Conservation (phyloP, 2,329 filamentous ascomycete species). For the Epicoccum sorghinum region DNA sequence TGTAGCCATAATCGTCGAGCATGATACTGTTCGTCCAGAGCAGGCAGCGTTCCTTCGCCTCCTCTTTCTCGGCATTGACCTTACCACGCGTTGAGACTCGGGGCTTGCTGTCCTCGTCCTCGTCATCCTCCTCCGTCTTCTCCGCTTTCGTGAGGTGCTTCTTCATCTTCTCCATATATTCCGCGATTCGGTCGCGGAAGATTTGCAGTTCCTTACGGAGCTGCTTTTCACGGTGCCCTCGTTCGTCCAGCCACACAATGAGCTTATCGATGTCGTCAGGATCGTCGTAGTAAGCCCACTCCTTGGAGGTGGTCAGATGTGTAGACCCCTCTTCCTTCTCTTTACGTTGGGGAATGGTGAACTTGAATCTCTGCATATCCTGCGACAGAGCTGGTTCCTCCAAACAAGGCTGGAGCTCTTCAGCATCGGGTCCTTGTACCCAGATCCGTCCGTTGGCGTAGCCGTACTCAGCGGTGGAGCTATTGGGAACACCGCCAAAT, state of each 20-base stretch:
- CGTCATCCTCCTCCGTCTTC: slow-evolving; percentile 56
- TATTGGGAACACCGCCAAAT: slow-evolving; percentile 83
- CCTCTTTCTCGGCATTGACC: slow-evolving; percentile 61
- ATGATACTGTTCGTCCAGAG: slow-evolving; percentile 70
- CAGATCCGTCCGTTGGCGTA: slow-evolving; percentile 96
- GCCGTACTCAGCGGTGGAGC: slow-evolving; percentile 82
- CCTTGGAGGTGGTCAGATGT: slow-evolving; percentile 73
- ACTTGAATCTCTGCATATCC: slow-evolving; percentile 77
- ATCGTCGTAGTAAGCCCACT: slow-evolving; percentile 93
- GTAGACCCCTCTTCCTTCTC: slow-evolving; percentile 82
- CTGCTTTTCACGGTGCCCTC: slow-evolving; percentile 84
- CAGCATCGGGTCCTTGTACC: slow-evolving; percentile 92
- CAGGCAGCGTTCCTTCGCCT: slow-evolving; percentile 64
- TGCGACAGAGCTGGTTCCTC: slow-evolving; percentile 70
- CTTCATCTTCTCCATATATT: slow-evolving; percentile 80
- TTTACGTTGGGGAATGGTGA: slow-evolving; percentile 86
- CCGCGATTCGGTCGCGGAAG: slow-evolving; percentile 76
- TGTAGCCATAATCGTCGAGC: slow-evolving; percentile 62
- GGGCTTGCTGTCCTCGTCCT: slow-evolving; percentile 55
- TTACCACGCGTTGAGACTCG: slow-evolving; percentile 69
- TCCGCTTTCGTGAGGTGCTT: slow-evolving; percentile 68
- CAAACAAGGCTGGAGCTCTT: slow-evolving; percentile 66
- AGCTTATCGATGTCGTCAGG: slow-evolving; percentile 77
- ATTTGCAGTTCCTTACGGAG: slow-evolving; percentile 83
- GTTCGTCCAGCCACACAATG: slow-evolving; percentile 85